Evolutionary conservation across 768 basidiomycete genomes (phyloP), one percentile per base, ranked within the genome.

Genomic region (Paxillus involutus): DNA sequence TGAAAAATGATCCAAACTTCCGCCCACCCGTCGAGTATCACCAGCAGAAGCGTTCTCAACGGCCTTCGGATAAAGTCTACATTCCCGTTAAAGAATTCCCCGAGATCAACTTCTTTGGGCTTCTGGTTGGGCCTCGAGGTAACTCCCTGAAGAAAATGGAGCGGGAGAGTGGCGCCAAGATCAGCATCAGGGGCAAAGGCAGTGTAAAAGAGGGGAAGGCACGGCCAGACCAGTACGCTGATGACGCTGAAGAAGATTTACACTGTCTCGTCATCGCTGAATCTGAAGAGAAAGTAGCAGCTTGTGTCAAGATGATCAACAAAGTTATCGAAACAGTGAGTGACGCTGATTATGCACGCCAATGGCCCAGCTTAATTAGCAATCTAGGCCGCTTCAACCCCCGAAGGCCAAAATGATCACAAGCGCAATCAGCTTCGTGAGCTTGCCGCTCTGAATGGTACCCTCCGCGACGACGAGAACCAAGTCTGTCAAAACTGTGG

Each of bases 141-240:
- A 98, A 99, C 70, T 95, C 95, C 76, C 76, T 98, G 80, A 99
- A 99, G 82, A 95, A 94, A 75, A 99, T 99, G 97, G 97, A 99
- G 73, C 80, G 91, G 53, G 93, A 98, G 64, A 93, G 90, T 65
- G 97, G 97, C 33, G 97, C 97, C 6, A 98, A 98, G 75, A 99
- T 99, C 65, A 93, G 90, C 62, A 99, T 99, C 59, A 84, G 97
- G 57, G 97, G 97, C 52, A 98, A 98, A 74, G 97, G 97, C 39
- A 94, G 91, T 69, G 94, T 98, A 40, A 99, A 99, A 74, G 97
- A 98, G 75, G 97, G 97, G 56, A 99, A 99, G 74, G 91, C 92
- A 42, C 80, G 95, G 59, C 91, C 93, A 48, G 95, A 96, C 71
- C 91, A 91, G 65, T 95, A 82, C 66, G 92, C 94, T 14, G 94